Conservation (phyloP, 108 stramenopile species). For the Nannochloropsis salina region DNA sequence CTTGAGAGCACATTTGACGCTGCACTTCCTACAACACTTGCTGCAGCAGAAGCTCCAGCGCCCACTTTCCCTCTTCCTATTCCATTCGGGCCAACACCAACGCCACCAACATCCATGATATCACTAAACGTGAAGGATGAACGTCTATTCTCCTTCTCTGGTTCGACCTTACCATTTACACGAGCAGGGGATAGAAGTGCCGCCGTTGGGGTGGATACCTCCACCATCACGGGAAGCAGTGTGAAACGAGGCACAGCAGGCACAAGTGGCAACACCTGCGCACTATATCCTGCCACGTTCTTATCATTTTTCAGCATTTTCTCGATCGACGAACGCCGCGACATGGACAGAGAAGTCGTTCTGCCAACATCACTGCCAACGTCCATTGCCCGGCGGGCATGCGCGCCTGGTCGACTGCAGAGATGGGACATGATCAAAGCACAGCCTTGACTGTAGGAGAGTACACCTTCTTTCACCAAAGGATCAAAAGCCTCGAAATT, state of each 20-base stretch:
- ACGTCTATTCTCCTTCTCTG: not conserved
- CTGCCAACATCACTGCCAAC: not conserved
- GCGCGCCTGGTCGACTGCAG: not conserved
- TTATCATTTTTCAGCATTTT: not conserved
- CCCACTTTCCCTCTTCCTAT: not conserved
- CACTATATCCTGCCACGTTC: not conserved
- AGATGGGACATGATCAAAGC: not conserved
- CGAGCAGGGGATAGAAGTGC: not conserved
- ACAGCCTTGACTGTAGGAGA: not conserved
- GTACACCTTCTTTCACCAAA: not conserved
- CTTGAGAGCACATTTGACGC: constrained; percentile 3
- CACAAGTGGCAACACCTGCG: not conserved
- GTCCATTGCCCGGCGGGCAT: too few species aligned
- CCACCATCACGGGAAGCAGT: not conserved
- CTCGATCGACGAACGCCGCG: not conserved
- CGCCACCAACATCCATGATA: not conserved
- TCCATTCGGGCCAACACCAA: not conserved
- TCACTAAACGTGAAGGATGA: not conserved
- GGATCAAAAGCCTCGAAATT: not conserved
- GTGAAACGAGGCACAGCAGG: constrained; percentile 1
- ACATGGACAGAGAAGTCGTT: not conserved
- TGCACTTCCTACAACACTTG: not conserved
- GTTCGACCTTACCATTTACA: not conserved
- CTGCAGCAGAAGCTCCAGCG: not conserved
- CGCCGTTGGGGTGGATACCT: not conserved